These are phyloP conservation scores for Puccinia coronata DNA, from an alignment of 1,284 basidiomycete genomes.

Conservation along the genomic window DNA sequence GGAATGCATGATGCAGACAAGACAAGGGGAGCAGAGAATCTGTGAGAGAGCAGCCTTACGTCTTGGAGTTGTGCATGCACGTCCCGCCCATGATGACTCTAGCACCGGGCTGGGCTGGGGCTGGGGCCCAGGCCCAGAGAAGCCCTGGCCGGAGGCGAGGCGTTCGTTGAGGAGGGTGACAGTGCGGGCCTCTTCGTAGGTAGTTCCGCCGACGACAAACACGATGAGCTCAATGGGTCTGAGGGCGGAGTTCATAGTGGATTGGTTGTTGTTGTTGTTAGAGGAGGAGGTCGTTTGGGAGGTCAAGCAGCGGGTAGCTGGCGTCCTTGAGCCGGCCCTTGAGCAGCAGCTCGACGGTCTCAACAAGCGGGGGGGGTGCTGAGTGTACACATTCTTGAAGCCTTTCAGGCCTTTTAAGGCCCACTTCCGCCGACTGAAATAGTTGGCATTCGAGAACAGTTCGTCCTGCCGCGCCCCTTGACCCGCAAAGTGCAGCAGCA, in stretches of 20 bases:
- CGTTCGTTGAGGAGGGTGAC: constrained; percentile 84
- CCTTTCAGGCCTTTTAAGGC: constrained; percentile 97
- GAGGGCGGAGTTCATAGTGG: background rate
- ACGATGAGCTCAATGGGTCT: constrained; percentile 92
- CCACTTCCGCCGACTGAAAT: constrained; percentile 89
- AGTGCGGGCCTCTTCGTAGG: constrained; percentile 85
- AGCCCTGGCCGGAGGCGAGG: constrained; percentile 60
- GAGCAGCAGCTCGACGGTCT: constrained; percentile 87
- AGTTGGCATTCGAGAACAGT: constrained; percentile 90
- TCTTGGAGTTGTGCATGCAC: constrained; percentile 86
- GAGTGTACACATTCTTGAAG: constrained; percentile 98
- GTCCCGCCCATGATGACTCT: constrained; percentile 80
- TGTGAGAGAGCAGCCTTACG: constrained; percentile 63
- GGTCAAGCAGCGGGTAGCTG: constrained; percentile 70
- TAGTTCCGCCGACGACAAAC: constrained; percentile 90
- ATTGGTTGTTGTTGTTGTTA: too few species aligned
- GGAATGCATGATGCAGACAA: too few species aligned
- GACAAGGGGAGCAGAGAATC: too few species aligned
- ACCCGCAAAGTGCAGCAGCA: constrained; percentile 88
- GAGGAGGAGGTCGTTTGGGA: background rate
- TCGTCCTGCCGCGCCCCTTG: constrained; percentile 96
- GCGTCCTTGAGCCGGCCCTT: constrained; percentile 78
- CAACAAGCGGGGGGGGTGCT: constrained; percentile 91
- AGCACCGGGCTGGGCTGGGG: constrained; percentile 59
- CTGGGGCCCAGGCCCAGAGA: constrained; percentile 57